A percentile compares a stretch with the other conserved stretches of the same genome.
These are phyloP conservation scores for Malus domestica DNA, from an alignment of 306 rosid species.

Conservation along the genomic window DNA sequence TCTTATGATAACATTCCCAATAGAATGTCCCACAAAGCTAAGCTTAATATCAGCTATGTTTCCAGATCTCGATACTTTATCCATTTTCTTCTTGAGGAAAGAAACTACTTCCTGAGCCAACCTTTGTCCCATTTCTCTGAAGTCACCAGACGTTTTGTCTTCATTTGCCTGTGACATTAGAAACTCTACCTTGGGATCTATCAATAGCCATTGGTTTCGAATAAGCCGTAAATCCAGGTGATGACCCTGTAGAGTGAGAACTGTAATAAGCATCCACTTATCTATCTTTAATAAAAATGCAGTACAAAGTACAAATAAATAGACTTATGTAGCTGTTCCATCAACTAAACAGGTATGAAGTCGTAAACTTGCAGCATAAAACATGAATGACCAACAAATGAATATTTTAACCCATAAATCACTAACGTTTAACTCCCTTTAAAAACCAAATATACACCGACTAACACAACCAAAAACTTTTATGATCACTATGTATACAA, in stretches of 20 bases:
- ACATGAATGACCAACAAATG: neutral
- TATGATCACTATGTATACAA: neutral
- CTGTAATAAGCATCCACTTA: neutral
- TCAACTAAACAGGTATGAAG: neutral
- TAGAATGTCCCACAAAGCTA: slow-evolving; percentile 97
- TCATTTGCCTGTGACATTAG: slow-evolving; percentile 92
- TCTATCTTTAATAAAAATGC: neutral
- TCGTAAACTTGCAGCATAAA: neutral
- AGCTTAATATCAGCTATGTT: slow-evolving; percentile 58
- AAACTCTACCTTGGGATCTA: slow-evolving; percentile 76
- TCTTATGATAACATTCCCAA: slow-evolving; percentile 86
- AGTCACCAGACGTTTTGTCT: slow-evolving; percentile 87
- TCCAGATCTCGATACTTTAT: slow-evolving; percentile 59
- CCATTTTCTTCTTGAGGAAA: slow-evolving; percentile 72
- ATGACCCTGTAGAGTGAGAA: slow-evolving; percentile 62
- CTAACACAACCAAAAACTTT: neutral
- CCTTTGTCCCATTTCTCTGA: slow-evolving; percentile 91
- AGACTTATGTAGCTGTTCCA: neutral
- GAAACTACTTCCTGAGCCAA: slow-evolving; percentile 75
- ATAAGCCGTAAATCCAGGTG: slow-evolving; percentile 88
- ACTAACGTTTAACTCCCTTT: neutral
- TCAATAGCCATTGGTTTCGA: slow-evolving; percentile 86
- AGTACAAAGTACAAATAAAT: neutral
- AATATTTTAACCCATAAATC: neutral
- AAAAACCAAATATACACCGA: neutral